phyloP scores from a whole-genome alignment of 2,329 filamentous ascomycete species.

The Ambrosiella cleistominuta region DNA sequence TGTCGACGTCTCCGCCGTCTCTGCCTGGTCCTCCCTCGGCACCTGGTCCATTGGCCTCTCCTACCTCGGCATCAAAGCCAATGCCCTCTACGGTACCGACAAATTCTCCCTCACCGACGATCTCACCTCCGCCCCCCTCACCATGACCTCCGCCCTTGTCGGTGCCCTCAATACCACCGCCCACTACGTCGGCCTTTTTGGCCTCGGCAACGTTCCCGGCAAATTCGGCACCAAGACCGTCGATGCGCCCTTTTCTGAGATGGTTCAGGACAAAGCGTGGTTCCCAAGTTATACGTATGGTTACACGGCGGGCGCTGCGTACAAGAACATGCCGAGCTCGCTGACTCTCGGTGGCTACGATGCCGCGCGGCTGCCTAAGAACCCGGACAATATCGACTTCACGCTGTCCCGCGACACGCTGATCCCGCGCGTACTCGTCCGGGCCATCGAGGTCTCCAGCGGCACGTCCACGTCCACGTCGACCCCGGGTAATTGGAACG shows the following conservation, averaged over 20 bases:
- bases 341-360: conserved; percentile 56
- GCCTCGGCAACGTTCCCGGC: conserved; percentile 36
- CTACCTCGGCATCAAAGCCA: conserved; percentile 39
- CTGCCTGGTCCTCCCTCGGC: conserved; percentile 40
- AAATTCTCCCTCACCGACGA: conserved; percentile 26
- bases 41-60: conserved; percentile 42
- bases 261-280: conserved; percentile 38
- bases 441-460: conserved; percentile 32
- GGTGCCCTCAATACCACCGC: conserved; percentile 37
- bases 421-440: conserved; percentile 40
- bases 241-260: conserved; percentile 34
- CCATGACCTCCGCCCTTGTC: conserved; percentile 30
- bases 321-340: conserved; percentile 33
- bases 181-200: conserved; percentile 37
- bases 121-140: conserved; percentile 22
- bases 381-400: conserved; percentile 43
- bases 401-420: conserved; percentile 35
- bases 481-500: conserved; percentile 23
- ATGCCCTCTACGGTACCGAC: conserved; percentile 47
- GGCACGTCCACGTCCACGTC: conserved; percentile 17
- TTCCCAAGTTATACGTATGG: conserved; percentile 60
- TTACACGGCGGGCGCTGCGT: conserved; percentile 59
- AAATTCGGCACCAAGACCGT: conserved; percentile 32
- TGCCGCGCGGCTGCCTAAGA: conserved; percentile 32
- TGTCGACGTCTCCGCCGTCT: conserved; percentile 36